Percentiles rank a stretch among this genome's conserved stretches.
Evolutionary conservation across 2,329 filamentous ascomycete species (phyloP).

Genomic region (Tolypocladium nubicola): DNA sequence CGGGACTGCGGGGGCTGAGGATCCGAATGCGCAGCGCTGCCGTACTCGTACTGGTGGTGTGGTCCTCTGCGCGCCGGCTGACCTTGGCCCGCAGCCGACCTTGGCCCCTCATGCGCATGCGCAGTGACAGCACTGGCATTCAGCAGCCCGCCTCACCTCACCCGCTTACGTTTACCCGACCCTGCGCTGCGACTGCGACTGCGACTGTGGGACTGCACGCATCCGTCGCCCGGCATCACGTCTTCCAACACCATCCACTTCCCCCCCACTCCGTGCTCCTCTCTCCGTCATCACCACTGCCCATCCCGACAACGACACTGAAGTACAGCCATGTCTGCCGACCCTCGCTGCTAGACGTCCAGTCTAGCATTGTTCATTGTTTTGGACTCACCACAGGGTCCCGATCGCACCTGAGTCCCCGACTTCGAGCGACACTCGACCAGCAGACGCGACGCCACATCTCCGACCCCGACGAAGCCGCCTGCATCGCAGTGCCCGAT

Average conservation of each 20-base stretch:
- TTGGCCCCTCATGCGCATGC: background rate
- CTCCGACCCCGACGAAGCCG: background rate
- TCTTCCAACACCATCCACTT: background rate
- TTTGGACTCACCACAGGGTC: conserved; percentile 8
- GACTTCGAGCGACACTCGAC: background rate
- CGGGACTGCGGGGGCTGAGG: background rate
- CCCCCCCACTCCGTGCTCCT: background rate
- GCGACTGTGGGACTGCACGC: background rate
- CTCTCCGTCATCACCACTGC: conserved; percentile 3
- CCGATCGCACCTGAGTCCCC: conserved; percentile 4
- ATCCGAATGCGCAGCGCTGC: background rate
- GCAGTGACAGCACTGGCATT: background rate
- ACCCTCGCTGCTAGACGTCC: conserved; percentile 11
- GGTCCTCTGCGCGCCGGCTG: background rate
- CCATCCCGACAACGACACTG: background rate
- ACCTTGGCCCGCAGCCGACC: background rate
- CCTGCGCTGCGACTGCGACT: background rate
- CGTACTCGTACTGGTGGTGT: background rate
- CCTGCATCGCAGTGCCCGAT: background rate
- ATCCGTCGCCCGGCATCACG: conserved; percentile 1
- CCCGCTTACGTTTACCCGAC: background rate
- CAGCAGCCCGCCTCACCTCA: background rate
- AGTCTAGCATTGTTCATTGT: conserved; percentile 12
- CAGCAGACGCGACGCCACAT: background rate
- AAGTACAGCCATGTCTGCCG: conserved; percentile 10